Conservation (phyloP, 441 rosid species). For the Daphne laureola region DNA sequence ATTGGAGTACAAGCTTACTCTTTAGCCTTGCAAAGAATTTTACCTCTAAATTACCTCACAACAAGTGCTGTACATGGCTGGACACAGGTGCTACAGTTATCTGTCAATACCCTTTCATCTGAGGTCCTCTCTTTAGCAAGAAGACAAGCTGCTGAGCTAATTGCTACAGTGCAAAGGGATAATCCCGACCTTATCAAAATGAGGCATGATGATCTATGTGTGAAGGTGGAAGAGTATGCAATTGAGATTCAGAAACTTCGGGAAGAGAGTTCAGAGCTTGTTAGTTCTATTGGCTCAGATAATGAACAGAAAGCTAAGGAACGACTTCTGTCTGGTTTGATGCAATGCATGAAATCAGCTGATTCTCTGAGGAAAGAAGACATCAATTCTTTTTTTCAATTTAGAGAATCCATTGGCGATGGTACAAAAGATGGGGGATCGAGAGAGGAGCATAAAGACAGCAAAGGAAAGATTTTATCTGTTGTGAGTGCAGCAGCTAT, state of each 20-base stretch:
- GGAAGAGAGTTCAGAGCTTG: slow-evolving; percentile 60
- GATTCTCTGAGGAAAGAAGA: slow-evolving; percentile 49
- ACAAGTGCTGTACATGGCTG: slow-evolving; percentile 83
- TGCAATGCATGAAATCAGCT: slow-evolving; percentile 67
- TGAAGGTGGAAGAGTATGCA: slow-evolving; percentile 58
- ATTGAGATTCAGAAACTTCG: slow-evolving; percentile 64
- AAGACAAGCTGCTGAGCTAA: slow-evolving; percentile 80
- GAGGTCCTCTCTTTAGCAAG: slow-evolving; percentile 70
- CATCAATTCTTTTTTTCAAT: slow-evolving; percentile 27
- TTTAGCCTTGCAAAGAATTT: slow-evolving; percentile 76
- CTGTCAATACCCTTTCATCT: slow-evolving; percentile 66
- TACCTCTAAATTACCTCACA: slow-evolving; percentile 83
- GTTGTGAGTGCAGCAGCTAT: slow-evolving; percentile 53
- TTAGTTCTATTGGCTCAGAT: slow-evolving; percentile 57
- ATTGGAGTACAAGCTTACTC: slow-evolving; percentile 71
- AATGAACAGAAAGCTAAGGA: slow-evolving; percentile 79
- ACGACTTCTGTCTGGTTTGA: slow-evolving; percentile 66
- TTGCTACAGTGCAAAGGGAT: slow-evolving; percentile 46
- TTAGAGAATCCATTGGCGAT: slow-evolving; percentile 32
- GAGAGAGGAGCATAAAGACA: slow-evolving; percentile 41
- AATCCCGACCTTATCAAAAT: slow-evolving; percentile 50
- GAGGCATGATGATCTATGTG: slow-evolving; percentile 59
- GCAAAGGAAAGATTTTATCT: slow-evolving; percentile 57
- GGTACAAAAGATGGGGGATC: slow-evolving; percentile 31
- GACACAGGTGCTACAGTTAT: slow-evolving; percentile 79